A percentile compares a stretch with the other conserved stretches of the same genome.
Evolutionary conservation across 2,329 filamentous ascomycete genomes (phyloP).

Genomic region (Aspergillus aculeatinus): DNA sequence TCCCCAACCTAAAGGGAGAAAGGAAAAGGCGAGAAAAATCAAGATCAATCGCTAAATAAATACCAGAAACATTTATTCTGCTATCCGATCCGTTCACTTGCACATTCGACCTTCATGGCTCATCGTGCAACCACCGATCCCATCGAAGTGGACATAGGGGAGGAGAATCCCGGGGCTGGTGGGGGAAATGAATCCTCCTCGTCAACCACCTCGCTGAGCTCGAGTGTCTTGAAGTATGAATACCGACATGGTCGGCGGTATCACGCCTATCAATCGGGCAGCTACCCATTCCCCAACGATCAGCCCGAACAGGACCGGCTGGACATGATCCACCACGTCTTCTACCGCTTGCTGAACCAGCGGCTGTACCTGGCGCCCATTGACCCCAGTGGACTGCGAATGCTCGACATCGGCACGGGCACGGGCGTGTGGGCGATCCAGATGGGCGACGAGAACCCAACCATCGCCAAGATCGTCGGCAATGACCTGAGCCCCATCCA

Average conservation of each 20-base stretch:
- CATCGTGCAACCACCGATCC: too few species aligned
- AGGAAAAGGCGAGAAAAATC: too few species aligned
- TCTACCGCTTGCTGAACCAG: constrained; percentile 37
- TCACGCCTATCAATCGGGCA: constrained; percentile 29
- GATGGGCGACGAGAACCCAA: constrained; percentile 36
- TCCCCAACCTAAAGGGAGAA: too few species aligned
- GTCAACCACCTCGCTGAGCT: constrained; percentile 11
- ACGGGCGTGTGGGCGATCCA: constrained; percentile 39
- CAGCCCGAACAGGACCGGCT: constrained; percentile 37
- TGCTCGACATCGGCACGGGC: constrained; percentile 43
- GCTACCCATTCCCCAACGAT: constrained; percentile 38
- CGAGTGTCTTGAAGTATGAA: constrained; percentile 16
- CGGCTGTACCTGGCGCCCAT: constrained; percentile 41
- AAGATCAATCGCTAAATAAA: too few species aligned
- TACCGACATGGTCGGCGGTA: constrained; percentile 28
- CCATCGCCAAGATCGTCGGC: constrained; percentile 26
- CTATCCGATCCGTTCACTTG: too few species aligned
- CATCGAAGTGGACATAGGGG: too few species aligned
- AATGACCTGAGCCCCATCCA: constrained; percentile 47
- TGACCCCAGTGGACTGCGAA: constrained; percentile 25
- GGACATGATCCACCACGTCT: constrained; percentile 39
- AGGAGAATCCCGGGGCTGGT: too few species aligned
- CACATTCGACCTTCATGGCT: too few species aligned
- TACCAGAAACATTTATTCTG: too few species aligned
- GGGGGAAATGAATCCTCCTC: neutral